Conservation (phyloP, 306 rosid species). For the Cicer judaicum region DNA sequence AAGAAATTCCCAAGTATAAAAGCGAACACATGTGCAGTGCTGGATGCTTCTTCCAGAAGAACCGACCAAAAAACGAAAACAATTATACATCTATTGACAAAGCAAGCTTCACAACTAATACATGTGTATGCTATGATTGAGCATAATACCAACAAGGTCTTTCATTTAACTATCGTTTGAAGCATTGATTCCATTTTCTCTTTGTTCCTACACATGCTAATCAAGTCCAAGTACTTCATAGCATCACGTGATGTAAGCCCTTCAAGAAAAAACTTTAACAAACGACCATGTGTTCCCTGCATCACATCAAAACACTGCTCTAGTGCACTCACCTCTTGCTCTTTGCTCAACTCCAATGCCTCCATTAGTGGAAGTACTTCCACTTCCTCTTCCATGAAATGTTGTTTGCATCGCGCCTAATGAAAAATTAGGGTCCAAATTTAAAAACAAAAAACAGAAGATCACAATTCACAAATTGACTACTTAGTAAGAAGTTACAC, state of each 20-base stretch:
- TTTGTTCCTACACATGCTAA: conserved; percentile 56
- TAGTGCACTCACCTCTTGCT: conserved; percentile 57
- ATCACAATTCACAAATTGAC: conserved; percentile 29
- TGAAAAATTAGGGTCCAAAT: neutral
- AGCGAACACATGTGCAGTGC: conserved; percentile 41
- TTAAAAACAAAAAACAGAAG: neutral
- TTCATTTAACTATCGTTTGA: conserved; percentile 41
- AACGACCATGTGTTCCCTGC: conserved; percentile 75
- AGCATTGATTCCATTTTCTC: conserved; percentile 58
- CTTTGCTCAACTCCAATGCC: conserved; percentile 76
- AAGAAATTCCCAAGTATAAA: neutral
- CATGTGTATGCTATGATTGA: conserved; percentile 40
- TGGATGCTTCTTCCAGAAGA: conserved; percentile 21
- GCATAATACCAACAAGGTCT: conserved; percentile 10
- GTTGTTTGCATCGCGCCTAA: conserved; percentile 71
- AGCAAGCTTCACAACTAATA: conserved; percentile 41
- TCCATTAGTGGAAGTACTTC: conserved; percentile 75
- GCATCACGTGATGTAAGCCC: conserved; percentile 78
- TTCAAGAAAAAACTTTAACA: conserved; percentile 73
- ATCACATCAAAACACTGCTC: conserved; percentile 76
- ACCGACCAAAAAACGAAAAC: neutral
- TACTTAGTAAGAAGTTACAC: neutral
- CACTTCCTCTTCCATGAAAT: conserved; percentile 78
- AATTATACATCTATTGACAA: conserved; percentile 43
- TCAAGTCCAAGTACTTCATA: conserved; percentile 78